Conservation (phyloP, 768 basidiomycete species). For the Mycena latifolia region DNA sequence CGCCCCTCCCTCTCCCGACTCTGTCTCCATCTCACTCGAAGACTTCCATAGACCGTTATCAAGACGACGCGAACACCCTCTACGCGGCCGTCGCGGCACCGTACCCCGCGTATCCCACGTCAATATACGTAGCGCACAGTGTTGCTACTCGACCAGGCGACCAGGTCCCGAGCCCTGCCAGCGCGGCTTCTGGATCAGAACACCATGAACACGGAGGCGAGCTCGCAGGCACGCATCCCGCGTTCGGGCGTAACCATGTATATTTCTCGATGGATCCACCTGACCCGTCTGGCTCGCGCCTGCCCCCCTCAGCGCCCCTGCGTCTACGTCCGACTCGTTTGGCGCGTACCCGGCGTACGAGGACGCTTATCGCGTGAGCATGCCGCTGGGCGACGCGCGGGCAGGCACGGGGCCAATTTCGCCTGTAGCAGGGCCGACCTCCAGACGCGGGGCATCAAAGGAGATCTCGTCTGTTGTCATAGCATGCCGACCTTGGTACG, state of each 20-base stretch:
- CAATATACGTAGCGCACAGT: slow-evolving; percentile 31
- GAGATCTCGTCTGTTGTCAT: slow-evolving; percentile 80
- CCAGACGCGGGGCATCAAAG: slow-evolving; percentile 58
- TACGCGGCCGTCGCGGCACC: slow-evolving; percentile 30
- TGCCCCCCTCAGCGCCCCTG: slow-evolving; percentile 13
- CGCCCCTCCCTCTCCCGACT: slow-evolving; percentile 46
- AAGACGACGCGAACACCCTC: slow-evolving; percentile 46
- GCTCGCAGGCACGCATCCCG: slow-evolving; percentile 10
- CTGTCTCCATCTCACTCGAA: slow-evolving; percentile 41
- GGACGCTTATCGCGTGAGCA: slow-evolving; percentile 46
- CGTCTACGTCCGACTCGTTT: slow-evolving; percentile 13
- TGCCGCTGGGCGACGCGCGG: slow-evolving; percentile 50
- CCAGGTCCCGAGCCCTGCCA: slow-evolving; percentile 33
- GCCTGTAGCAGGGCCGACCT: slow-evolving; percentile 49
- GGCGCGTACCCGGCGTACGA: slow-evolving; percentile 25
- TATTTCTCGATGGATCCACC: slow-evolving; percentile 32
- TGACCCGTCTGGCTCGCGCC: slow-evolving; percentile 29
- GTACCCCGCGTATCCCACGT: slow-evolving; percentile 34
- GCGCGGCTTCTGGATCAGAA: slow-evolving; percentile 37
- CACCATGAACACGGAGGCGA: slow-evolving; percentile 7
- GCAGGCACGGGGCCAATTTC: slow-evolving; percentile 37
- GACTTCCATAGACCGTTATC: slow-evolving; percentile 74
- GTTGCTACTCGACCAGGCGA: slow-evolving; percentile 31
- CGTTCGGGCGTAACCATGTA: slow-evolving; percentile 35
- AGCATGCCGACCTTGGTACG: slow-evolving; percentile 88